Evolutionary conservation across 2,329 filamentous ascomycete species (phyloP).

Genomic region (Microcyclospora tardicrescens): DNA sequence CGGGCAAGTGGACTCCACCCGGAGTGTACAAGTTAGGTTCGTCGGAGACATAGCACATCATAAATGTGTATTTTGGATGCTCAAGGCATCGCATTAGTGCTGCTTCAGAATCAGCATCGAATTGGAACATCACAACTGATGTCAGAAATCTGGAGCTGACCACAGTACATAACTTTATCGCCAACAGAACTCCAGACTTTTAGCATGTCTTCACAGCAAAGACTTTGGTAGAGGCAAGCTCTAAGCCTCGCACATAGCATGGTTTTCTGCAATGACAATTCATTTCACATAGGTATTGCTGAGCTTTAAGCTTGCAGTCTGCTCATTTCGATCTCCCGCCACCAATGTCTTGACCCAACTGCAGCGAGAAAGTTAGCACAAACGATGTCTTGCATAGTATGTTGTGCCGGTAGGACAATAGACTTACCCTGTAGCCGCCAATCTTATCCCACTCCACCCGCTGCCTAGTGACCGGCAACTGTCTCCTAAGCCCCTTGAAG

Average conservation of each 20-base stretch:
- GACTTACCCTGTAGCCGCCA: conserved; percentile 68
- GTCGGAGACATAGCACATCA: too few species aligned
- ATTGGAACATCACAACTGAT: too few species aligned
- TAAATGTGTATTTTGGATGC: too few species aligned
- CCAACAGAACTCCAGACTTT: neutral
- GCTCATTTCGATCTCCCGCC: conserved; percentile 30
- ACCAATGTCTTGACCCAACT: conserved; percentile 39
- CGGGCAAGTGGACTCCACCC: too few species aligned
- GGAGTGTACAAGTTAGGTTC: too few species aligned
- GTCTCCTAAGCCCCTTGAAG: conserved; percentile 84
- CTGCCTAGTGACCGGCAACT: conserved; percentile 90
- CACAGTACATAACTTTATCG: neutral
- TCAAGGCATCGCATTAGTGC: too few species aligned
- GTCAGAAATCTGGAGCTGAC: too few species aligned
- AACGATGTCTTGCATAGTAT: neutral
- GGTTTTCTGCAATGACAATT: too few species aligned
- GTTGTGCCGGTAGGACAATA: conserved; percentile 5
- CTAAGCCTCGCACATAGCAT: too few species aligned
- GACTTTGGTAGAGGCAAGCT: too few species aligned
- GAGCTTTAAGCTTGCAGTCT: neutral
- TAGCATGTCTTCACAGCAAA: neutral
- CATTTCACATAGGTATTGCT: neutral
- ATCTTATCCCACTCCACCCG: conserved; percentile 99
- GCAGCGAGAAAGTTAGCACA: conserved; percentile 7
- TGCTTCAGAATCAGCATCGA: too few species aligned